Conservation (phyloP, 371 early-diverging fungal genomes). For the Lichtheimia hyalospora region DNA sequence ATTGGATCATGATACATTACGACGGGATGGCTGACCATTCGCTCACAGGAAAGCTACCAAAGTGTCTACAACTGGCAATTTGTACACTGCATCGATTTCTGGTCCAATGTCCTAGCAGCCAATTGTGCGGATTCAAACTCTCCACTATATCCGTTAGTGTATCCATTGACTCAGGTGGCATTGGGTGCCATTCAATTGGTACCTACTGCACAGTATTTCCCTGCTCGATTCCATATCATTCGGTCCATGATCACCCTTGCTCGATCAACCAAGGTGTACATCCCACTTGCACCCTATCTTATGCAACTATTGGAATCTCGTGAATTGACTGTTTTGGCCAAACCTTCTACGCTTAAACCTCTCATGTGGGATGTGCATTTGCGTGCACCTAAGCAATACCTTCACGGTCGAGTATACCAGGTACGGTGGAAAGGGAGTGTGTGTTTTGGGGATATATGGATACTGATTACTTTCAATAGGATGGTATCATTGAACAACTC, state of each 20-base stretch:
- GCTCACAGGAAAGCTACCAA: constrained; percentile 70
- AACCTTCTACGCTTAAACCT: constrained; percentile 77
- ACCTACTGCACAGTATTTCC: constrained; percentile 87
- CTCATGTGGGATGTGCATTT: constrained; percentile 74
- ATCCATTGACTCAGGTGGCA: constrained; percentile 88
- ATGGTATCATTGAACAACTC: constrained; percentile 76
- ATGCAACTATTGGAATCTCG: constrained; percentile 73
- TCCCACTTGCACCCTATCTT: constrained; percentile 82
- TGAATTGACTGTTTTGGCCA: constrained; percentile 58
- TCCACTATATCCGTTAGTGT: constrained; percentile 78
- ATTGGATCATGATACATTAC: background rate
- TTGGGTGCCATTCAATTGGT: constrained; percentile 80
- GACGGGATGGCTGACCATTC: background rate
- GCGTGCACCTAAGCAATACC: constrained; percentile 76
- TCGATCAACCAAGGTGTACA: constrained; percentile 71
- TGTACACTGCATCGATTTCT: constrained; percentile 84
- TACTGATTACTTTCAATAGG: constrained; percentile 30
- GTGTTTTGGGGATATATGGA: background rate
- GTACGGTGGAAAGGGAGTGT: constrained; percentile 10
- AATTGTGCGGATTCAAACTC: constrained; percentile 66
- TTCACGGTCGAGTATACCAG: constrained; percentile 81
- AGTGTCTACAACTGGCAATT: constrained; percentile 95
- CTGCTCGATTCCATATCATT: constrained; percentile 86
- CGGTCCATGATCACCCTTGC: constrained; percentile 68
- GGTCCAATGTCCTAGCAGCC: constrained; percentile 80